Conservation (phyloP, 2,329 filamentous ascomycete genomes). For the Dactylellina leptospora region DNA sequence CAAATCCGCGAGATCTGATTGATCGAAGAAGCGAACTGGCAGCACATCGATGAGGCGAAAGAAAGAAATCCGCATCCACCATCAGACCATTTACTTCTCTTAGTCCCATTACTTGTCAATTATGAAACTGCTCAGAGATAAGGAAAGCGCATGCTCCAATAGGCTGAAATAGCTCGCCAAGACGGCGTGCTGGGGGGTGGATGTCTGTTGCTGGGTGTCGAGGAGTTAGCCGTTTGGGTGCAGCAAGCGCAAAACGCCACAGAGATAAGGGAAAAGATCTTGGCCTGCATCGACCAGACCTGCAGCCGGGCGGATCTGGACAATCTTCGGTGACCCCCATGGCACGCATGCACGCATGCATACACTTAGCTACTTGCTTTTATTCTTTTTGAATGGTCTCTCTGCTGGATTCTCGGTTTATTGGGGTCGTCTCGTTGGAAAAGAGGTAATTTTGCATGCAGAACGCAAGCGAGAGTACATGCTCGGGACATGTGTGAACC, state of each 20-base stretch:
- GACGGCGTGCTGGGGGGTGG: conserved; percentile 35
- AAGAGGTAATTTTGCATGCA: conserved; percentile 24
- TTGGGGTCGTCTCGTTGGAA: background rate
- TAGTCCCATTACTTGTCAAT: conserved; percentile 1
- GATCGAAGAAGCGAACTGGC: conserved; percentile 47
- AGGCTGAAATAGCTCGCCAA: conserved; percentile 43
- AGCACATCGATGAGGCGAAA: conserved; percentile 33
- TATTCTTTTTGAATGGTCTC: background rate
- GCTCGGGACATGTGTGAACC: conserved; percentile 3
- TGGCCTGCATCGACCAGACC: conserved; percentile 50
- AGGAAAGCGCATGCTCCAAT: conserved; percentile 35
- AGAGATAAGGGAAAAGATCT: conserved; percentile 53
- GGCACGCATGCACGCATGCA: conserved; percentile 9
- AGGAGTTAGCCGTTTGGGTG: conserved; percentile 22
- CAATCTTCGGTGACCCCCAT: conserved; percentile 44
- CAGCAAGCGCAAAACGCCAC: conserved; percentile 35
- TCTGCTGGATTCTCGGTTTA: background rate
- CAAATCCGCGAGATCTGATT: conserved; percentile 36
- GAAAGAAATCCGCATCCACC: background rate
- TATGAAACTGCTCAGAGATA: conserved; percentile 47
- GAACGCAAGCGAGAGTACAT: conserved; percentile 23
- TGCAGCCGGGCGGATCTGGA: conserved; percentile 47
- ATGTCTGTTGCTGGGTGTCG: no score
- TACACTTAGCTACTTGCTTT: background rate
- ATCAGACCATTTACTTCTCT: conserved; percentile 11